Evolutionary conservation across 2,329 filamentous ascomycete species (phyloP).

Genomic region (Chalara sp.): DNA sequence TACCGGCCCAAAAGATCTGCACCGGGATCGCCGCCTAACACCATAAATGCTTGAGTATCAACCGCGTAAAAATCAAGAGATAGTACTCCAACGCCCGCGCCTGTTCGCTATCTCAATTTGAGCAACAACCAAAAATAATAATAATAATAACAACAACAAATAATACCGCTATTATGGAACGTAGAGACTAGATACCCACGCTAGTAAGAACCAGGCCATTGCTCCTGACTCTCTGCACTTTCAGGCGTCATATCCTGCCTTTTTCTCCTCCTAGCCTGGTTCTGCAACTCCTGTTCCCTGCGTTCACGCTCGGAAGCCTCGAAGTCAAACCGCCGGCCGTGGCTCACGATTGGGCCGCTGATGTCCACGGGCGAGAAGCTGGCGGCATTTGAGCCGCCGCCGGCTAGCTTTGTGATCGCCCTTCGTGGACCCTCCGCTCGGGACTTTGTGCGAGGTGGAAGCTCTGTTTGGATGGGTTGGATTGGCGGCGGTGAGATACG

Average conservation of each 20-base stretch:
- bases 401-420: neutral
- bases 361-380: constrained; percentile 2
- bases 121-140: too few relatives aligned
- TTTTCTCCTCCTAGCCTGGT: constrained; percentile 2
- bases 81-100: too few relatives aligned
- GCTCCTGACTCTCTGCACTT: constrained; percentile 16
- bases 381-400: constrained; percentile 2
- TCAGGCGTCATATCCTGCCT: neutral
- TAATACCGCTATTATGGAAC: too few relatives aligned
- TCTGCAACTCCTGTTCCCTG: neutral
- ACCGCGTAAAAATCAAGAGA: too few relatives aligned
- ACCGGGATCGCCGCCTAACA: too few relatives aligned
- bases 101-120: too few relatives aligned
- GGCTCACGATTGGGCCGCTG: constrained; percentile 2
- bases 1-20: too few relatives aligned
- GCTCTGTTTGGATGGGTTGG: neutral
- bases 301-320: constrained; percentile 8
- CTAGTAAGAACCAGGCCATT: constrained; percentile 19
- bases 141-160: too few relatives aligned
- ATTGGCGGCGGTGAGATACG: neutral
- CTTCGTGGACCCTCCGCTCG: neutral
- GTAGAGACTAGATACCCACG: too few relatives aligned
- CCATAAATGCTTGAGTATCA: too few relatives aligned
- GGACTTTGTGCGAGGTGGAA: neutral
- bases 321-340: constrained; percentile 7